These are phyloP conservation scores for Urtica urens DNA, from an alignment of 306 rosid species.

Conservation along the genomic window DNA sequence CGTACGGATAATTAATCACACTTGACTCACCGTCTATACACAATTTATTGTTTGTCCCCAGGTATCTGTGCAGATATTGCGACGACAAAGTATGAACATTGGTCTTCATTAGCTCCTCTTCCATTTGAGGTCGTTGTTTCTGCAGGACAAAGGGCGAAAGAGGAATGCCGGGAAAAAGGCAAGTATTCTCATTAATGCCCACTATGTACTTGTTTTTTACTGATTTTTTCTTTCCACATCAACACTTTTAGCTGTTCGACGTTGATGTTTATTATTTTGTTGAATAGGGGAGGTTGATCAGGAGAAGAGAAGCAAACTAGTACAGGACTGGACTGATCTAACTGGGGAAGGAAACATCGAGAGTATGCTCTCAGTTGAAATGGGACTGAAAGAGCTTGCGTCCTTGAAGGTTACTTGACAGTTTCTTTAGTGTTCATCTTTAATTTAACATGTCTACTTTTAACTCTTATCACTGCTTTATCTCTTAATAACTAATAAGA, in stretches of 20 bases:
- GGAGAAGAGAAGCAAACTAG: constrained; percentile 58
- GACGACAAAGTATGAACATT: constrained; percentile 69
- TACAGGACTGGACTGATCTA: constrained; percentile 72
- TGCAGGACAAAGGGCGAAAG: constrained; percentile 98
- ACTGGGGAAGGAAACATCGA: constrained; percentile 96
- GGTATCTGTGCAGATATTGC: constrained; percentile 94
- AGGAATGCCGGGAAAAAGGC: constrained; percentile 80
- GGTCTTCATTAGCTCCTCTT: constrained; percentile 98
- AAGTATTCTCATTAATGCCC: constrained; percentile 23
- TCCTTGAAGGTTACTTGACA: constrained; percentile 77
- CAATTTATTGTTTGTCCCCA: constrained; percentile 32
- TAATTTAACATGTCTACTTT: not conserved
- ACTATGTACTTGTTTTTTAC: constrained; percentile 6
- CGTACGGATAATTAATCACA: constrained; percentile 4
- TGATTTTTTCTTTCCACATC: not conserved
- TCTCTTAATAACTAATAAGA: constrained; percentile 4
- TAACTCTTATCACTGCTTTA: not conserved
- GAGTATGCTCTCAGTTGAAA: constrained; percentile 93
- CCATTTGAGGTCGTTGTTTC: constrained; percentile 96
- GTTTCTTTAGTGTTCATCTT: no score
- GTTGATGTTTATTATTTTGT: constrained; percentile 14
- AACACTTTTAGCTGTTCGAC: not conserved
- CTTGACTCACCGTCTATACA: constrained; percentile 13
- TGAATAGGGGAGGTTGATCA: constrained; percentile 55
- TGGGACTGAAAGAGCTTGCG: constrained; percentile 91